Base-by-base conservation (phyloP, 371 early-diverging fungal species). In the Mortierella sp. region DNA sequence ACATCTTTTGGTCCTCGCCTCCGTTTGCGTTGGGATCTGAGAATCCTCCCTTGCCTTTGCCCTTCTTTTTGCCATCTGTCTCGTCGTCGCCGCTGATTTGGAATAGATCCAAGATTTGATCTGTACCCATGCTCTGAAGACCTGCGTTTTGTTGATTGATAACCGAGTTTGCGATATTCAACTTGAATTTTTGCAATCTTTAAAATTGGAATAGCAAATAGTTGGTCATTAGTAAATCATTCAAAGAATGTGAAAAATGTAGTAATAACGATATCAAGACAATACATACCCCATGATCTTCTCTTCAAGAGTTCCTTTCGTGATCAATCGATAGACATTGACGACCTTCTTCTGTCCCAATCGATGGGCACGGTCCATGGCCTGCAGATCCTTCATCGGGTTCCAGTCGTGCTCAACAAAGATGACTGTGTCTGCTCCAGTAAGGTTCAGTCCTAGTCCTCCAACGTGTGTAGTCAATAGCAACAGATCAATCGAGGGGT, bases 401-500 rank as follows among this genome's bases (percentile, higher is more conserved):
- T 99, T 99, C 97, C 99, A 99, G 80, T 99, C 99, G 85, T 99
- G 99, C 85, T 99, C 99, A 16, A 98, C 98, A 90, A 99, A 99
- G 40, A 99, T 98, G 8, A 99, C 99, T 2, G 98, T 99, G 79
- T 99, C 99, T 6, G 99, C 99, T 13, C 98, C 98, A 7, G 99
- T 99, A 74, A 99, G 84, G 74, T 99, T 99, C 4, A 99, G 89
- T 3, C 99, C 99, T 10, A 99, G 88, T 3, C 99, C 99, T 81
- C 99, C 99, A 19, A 99, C 98, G 63, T 94, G 95, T 0, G 99
- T 99, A 33, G 99, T 99, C 58, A 99, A 86, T 28, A 99, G 87
- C 45, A 99, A 85, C 4, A 97, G 93, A 77, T 97, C 97, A 72
- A 98, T 97, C n/a, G 95, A 94, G 0, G 98, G 97, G 83, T 97